Conservation (phyloP, 2,329 filamentous ascomycete genomes). For the Plenodomus lindquistii region DNA sequence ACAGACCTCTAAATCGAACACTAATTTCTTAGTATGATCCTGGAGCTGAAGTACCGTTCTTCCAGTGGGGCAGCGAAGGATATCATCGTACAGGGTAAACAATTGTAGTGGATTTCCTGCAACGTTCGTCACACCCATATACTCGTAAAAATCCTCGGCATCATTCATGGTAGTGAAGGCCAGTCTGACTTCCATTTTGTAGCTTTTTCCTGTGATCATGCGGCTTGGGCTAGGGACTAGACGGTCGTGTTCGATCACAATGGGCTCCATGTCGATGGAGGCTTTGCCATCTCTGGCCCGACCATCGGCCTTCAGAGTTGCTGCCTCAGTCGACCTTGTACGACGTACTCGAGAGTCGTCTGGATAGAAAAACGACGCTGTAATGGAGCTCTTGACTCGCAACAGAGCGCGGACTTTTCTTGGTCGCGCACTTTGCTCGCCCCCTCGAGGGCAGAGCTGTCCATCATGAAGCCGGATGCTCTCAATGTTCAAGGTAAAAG, state of each 20-base stretch:
- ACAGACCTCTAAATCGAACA: conserved; percentile 23
- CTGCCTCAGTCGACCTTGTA: conserved; percentile 1
- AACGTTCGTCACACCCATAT: conserved; percentile 17
- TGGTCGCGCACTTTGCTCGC: neutral
- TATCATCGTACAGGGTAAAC: conserved; percentile 29
- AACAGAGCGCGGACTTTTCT: conserved; percentile 10
- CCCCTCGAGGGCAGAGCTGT: neutral
- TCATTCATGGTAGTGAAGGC: conserved; percentile 23
- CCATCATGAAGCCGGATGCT: conserved; percentile 9
- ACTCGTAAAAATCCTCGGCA: conserved; percentile 27
- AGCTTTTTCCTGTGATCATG: conserved; percentile 1
- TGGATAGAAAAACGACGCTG: conserved; percentile 9
- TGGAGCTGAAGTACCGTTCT: conserved; percentile 13
- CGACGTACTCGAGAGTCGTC: neutral
- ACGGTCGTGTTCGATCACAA: conserved; percentile 27
- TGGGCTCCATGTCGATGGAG: conserved; percentile 2
- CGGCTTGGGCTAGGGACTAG: neutral
- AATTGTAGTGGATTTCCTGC: conserved; percentile 15
- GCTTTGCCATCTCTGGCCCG: neutral
- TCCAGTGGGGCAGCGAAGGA: conserved; percentile 28
- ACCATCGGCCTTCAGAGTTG: conserved; percentile 7
- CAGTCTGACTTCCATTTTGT: conserved; percentile 21
- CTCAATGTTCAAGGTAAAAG: conserved; percentile 20
- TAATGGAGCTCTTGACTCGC: conserved; percentile 5
- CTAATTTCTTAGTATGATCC: conserved; percentile 14